These are phyloP conservation scores for Cytidiella melzeri DNA, from an alignment of 768 basidiomycete species.

Conservation along the genomic window DNA sequence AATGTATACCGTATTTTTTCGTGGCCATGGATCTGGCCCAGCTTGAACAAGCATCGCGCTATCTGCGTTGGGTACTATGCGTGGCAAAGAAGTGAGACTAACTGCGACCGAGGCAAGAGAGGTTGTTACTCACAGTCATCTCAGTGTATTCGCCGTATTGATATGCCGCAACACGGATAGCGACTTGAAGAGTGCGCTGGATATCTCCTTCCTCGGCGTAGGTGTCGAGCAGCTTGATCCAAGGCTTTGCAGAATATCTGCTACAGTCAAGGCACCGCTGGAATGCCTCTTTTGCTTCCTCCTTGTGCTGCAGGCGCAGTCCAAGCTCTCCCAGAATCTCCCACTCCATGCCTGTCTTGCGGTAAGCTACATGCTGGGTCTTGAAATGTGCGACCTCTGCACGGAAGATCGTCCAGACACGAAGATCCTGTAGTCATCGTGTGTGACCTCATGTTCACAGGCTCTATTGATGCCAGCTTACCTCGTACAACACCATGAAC, in stretches of 20 bases:
- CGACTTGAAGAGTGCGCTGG: constrained; percentile 83
- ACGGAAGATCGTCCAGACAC: constrained; percentile 98
- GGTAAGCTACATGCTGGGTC: constrained; percentile 95
- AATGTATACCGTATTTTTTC: constrained; percentile 92
- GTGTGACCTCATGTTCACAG: not conserved
- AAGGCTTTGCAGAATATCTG: constrained; percentile 86
- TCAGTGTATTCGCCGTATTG: constrained; percentile 87
- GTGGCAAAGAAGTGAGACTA: too few species aligned
- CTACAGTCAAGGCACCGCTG: constrained; percentile 87
- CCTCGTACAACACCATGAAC: constrained; percentile 98
- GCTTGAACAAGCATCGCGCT: constrained; percentile 86
- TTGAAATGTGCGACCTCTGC: constrained; percentile 99
- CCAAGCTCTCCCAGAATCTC: constrained; percentile 96
- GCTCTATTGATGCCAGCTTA: constrained; percentile 25
- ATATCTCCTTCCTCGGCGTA: constrained; percentile 97
- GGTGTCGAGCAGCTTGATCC: constrained; percentile 90
- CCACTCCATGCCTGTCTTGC: constrained; percentile 97
- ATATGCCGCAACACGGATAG: constrained; percentile 89
- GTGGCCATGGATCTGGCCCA: constrained; percentile 89
- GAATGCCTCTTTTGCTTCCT: constrained; percentile 97
- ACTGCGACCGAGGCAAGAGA: too few species aligned
- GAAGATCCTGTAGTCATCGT: constrained; percentile 59
- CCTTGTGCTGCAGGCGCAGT: constrained; percentile 89
- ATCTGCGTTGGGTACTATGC: constrained; percentile 84
- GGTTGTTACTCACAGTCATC: constrained; percentile 71